Evolutionary conservation across 768 basidiomycete genomes (phyloP).

Genomic region (Leccinum imitatum): DNA sequence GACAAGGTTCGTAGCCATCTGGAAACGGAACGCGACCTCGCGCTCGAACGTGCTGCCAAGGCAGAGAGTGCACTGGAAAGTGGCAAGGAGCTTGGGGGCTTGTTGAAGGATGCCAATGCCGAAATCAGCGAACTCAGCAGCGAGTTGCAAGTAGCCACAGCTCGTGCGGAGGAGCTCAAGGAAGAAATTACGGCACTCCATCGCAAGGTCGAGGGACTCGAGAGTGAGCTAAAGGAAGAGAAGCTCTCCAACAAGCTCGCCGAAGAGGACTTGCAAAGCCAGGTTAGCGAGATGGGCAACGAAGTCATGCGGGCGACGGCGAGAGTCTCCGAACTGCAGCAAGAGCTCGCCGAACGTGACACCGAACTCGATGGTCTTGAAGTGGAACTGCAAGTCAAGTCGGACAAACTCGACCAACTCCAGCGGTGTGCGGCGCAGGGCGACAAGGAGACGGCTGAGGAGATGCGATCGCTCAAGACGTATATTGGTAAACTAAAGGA

Average conservation of each 20-base stretch:
- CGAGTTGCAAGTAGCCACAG: constrained; percentile 53
- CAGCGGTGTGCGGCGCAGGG: constrained; percentile 24
- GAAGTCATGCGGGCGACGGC: constrained; percentile 34
- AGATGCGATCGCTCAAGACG: constrained; percentile 42
- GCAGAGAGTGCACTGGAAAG: constrained; percentile 64
- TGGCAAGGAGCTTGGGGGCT: constrained; percentile 67
- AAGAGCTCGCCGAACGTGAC: constrained; percentile 45
- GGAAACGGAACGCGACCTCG: constrained; percentile 53
- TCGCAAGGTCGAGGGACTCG: constrained; percentile 51
- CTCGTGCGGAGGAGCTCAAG: constrained; percentile 60
- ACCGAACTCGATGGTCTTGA: constrained; percentile 30
- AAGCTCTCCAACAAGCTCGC: constrained; percentile 40
- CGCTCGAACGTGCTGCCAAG: constrained; percentile 58
- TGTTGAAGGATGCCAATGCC: constrained; percentile 64
- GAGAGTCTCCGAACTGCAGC: constrained; percentile 43
- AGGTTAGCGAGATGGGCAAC: constrained; percentile 30
- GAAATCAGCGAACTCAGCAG: constrained; percentile 52
- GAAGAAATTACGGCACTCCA: constrained; percentile 56
- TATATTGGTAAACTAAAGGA: constrained; percentile 63
- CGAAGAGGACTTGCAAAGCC: constrained; percentile 39
- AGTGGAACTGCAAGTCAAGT: constrained; percentile 43
- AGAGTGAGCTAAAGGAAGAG: constrained; percentile 57
- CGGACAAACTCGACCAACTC: constrained; percentile 24
- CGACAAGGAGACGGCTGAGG: constrained; percentile 29
- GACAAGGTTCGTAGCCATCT: constrained; percentile 46